Evolutionary conservation across 345 rosid genomes (phyloP), one percentile per base, ranked within the genome.

Genomic region (Gossypium stocksii): DNA sequence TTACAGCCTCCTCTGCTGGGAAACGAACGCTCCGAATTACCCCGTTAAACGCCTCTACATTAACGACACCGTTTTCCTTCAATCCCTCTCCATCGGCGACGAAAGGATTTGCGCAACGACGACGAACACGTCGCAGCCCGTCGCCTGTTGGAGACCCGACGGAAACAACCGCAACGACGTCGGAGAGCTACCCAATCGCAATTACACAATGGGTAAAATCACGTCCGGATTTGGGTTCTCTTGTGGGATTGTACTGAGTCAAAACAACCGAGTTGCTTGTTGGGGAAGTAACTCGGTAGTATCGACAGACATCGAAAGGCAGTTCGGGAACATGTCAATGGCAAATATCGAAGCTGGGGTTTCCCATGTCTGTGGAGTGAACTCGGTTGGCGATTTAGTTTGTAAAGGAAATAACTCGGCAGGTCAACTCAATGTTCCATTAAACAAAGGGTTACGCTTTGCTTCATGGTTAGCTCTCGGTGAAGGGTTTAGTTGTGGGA

Each of bases 331-430:
- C 76, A 66, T 65, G 78, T 25, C 85, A 29, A 90, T 95, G 97
- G 3, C 10, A 27, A 88, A 80, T 48, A 73, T 95, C 22, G 80
- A 77, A 3, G 91, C 83, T 0, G 99, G 99, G 4, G 85, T 80
- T 25, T 85, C 85, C 2, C 98, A 93, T 82, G 90, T 83, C 9
- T 95, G 99, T 59, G 99, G 99, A 2, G 57, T 89, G 60, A 87
- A 87, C 76, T 54, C 80, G 1, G 57, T 80, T 15, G 98, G 96
- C 44, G 77, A 76, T 43, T 13, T 90, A 48, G 76, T 89, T 57
- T 95, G 99, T 75, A 59, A 43, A 34, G 99, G 97, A 19, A 51
- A 67, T 15, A 89, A 93, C 64, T 71, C 44, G 3, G 79, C 73
- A 5, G 97, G 96, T 11, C 93, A 91, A 74, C 77, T 93, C 29